Conservation (phyloP, 1,284 basidiomycete genomes). For the Cryptococcus floricola region DNA sequence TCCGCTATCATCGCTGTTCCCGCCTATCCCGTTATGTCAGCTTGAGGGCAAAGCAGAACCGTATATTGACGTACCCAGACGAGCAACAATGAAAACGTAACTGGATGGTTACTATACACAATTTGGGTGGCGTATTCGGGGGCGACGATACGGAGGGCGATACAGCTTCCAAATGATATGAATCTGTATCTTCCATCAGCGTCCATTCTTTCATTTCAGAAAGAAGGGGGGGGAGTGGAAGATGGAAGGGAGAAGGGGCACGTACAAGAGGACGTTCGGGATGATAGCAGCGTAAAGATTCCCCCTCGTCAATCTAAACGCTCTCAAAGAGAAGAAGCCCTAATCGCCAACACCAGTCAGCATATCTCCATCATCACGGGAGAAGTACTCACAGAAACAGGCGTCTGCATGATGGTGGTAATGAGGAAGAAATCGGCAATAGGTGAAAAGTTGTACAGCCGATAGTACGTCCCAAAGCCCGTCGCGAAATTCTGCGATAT, state of each 20-base stretch:
- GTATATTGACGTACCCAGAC: constrained; percentile 4
- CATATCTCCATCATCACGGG: neutral
- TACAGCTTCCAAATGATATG: neutral
- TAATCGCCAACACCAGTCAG: neutral
- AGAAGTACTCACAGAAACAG: constrained; percentile 6
- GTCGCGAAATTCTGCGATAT: constrained; percentile 11
- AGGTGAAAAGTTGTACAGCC: constrained; percentile 9
- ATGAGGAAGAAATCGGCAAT: constrained; percentile 8
- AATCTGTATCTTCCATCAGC: neutral
- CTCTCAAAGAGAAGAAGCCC: constrained; percentile 10
- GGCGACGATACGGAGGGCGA: constrained; percentile 3
- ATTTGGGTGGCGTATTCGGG: neutral
- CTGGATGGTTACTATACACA: neutral
- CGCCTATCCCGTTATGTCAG: neutral
- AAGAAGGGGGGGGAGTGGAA: too few relatives aligned
- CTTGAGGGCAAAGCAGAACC: neutral
- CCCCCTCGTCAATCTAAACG: constrained; percentile 3
- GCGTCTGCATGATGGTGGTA: constrained; percentile 4
- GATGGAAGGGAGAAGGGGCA: neutral
- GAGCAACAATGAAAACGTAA: neutral
- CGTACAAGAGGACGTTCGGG: constrained; percentile 3
- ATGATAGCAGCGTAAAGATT: neutral
- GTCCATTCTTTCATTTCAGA: neutral
- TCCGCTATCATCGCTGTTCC: constrained; percentile 1
- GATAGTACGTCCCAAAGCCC: constrained; percentile 8